Evolutionary conservation across 2,329 filamentous ascomycete genomes (phyloP), one percentile per base, ranked within the genome.

Genomic region (Colletotrichum kahawae): DNA sequence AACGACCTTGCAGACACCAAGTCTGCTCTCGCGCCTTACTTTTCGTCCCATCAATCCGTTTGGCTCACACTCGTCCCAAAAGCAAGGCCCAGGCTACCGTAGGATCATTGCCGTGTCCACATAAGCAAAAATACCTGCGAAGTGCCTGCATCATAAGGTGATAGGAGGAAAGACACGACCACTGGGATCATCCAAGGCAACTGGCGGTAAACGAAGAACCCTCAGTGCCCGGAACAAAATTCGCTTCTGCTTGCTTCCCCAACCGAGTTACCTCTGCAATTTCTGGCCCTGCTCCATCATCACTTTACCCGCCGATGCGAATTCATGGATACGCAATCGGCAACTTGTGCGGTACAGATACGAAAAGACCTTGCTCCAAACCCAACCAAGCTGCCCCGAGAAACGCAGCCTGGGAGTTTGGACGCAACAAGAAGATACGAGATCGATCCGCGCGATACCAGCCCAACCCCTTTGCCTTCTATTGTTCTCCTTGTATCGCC

Each of bases 41-140:
- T 66, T 70, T 54, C 31, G 7, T 70, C 71, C 60, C 60, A 9
- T 57, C 48, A 27, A 71, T 74, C 67, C 71, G 62, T 75, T 67
- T 67, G 62, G 68, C 43, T 71, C 38, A 51, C 38, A 62, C 51
- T 43, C 18, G 7, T 27, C 9, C 48, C 34, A 31, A 72, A 21
- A 51, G 10, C 33, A 74, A 43, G 67, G 36, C 43, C 51, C 67
- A 67, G 54, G 67, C 71, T 66, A 31, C 24, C 36, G 60, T 71
- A 54, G 51, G 54, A 27, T 66, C 54, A 36, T 54, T 60, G 34
- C 60, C 27, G 67, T 27, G 31, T 27, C 71, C 36, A 54, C 71
- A 71, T 71, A 62, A 66, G 59, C 60, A 74, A 66, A 48, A 66
- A 62, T 38, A 38, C 33, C 51, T 38, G 13, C 64, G 33, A n/a